phyloP scores from a whole-genome alignment of 768 basidiomycete species.

The Leccinum obscurum region DNA sequence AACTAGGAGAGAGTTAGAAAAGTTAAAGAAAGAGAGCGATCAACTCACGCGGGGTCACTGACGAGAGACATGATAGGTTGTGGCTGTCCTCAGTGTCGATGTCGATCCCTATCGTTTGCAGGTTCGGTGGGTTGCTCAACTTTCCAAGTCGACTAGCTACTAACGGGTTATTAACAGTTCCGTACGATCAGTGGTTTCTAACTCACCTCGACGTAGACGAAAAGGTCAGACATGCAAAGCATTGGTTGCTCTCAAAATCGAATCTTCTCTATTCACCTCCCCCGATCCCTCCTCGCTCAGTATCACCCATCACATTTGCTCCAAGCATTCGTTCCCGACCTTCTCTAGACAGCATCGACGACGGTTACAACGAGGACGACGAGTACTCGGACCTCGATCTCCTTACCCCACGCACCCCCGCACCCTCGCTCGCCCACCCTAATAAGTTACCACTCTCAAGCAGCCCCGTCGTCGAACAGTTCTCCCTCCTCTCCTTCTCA shows the following conservation, averaged over 20 bases:
- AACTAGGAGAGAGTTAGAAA: constrained; percentile 36
- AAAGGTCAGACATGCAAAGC: constrained; percentile 64
- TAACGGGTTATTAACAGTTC: constrained; percentile 40
- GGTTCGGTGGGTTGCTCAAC: constrained; percentile 47
- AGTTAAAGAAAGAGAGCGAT: too few species aligned
- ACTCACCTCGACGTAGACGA: constrained; percentile 62
- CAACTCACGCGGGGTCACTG: constrained; percentile 58
- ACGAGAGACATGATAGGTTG: constrained; percentile 54
- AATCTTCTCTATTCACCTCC: constrained; percentile 38
- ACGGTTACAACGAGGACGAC: constrained; percentile 35
- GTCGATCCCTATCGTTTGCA: constrained; percentile 50
- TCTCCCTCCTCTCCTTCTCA: constrained; percentile 34
- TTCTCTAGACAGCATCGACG: constrained; percentile 28
- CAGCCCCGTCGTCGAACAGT: too few species aligned
- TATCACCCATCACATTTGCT: constrained; percentile 73
- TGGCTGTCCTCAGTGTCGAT: background rate
- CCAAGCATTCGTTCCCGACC: constrained; percentile 15
- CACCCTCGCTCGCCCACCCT: background rate
- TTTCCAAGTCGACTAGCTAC: background rate
- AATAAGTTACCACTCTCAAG: too few species aligned
- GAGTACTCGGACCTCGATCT: constrained; percentile 28
- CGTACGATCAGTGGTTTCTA: constrained; percentile 77
- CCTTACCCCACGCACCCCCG: background rate
- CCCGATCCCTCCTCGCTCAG: constrained; percentile 40
- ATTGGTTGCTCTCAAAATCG: constrained; percentile 60